Conservation (phyloP, 495 filamentous ascomycete genomes). For the Tuber melanosporum region DNA sequence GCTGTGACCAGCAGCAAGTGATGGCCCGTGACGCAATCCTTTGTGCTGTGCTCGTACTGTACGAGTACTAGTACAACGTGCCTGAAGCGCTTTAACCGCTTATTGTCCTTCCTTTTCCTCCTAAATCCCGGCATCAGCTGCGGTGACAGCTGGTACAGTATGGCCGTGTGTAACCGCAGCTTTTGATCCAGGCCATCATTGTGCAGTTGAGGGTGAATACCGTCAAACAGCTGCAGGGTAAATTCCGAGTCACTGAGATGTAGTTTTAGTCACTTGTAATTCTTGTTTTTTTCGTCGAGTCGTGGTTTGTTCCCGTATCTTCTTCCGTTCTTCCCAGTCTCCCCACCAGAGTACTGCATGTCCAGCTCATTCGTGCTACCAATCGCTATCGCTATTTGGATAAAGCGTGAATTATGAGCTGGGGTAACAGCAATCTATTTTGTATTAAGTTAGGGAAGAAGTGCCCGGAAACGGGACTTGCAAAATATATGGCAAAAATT, state of each 20-base stretch:
- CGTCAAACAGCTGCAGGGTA: neutral
- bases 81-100: neutral
- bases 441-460: neutral
- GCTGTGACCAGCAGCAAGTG: neutral
- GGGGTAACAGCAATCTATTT: neutral
- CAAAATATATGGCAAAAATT: neutral
- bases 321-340: neutral
- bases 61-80: too few relatives aligned
- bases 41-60: too few relatives aligned
- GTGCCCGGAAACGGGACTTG: neutral
- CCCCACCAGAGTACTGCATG: slow-evolving; percentile 2
- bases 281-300: neutral
- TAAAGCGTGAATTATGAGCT: neutral
- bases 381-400: neutral
- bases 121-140: neutral
- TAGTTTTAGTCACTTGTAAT: neutral
- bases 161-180: neutral
- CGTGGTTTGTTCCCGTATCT: neutral
- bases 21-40: neutral
- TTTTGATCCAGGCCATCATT: neutral
- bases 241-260: neutral
- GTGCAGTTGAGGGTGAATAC: neutral
- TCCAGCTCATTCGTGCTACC: neutral
- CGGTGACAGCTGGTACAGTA: neutral
- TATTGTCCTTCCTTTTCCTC: neutral